A percentile compares a stretch with the other conserved stretches of the same genome.
Conservation (phyloP, 345 rosid genomes). For the Chamaenerion angustifolium region DNA sequence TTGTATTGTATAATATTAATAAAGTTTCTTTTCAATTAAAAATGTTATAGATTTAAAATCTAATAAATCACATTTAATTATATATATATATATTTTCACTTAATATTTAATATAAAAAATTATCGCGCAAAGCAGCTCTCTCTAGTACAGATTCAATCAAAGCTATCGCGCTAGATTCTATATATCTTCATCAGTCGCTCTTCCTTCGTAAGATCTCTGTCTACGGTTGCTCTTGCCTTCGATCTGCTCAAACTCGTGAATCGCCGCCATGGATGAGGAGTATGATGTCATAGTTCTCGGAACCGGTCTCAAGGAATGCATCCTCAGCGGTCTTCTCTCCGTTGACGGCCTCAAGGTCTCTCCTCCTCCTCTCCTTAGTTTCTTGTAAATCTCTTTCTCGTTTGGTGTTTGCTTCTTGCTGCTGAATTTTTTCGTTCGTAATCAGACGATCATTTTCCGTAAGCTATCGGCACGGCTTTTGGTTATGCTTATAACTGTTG, state of each 20-base stretch:
- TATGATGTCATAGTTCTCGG: conserved; percentile 87
- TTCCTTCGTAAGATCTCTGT: conserved; percentile 2
- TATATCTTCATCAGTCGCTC: neutral
- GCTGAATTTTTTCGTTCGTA: neutral
- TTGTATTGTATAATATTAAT: too few relatives aligned
- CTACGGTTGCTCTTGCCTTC: neutral
- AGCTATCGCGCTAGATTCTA: too few relatives aligned
- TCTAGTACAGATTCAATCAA: too few relatives aligned
- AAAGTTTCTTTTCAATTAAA: too few relatives aligned
- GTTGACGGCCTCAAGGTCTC: conserved; percentile 94
- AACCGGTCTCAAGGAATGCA: conserved; percentile 98
- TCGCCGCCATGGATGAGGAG: conserved; percentile 67
- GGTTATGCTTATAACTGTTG: too few relatives aligned
- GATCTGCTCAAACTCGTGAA: conserved; percentile 4
- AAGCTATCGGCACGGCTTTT: too few relatives aligned
- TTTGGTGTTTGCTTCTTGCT: neutral
- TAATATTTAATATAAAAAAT: too few relatives aligned
- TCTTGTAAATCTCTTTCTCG: neutral
- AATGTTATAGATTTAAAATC: too few relatives aligned
- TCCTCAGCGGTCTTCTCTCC: conserved; percentile 98
- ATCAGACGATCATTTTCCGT: neutral
- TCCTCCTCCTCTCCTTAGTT: neutral
- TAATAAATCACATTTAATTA: too few relatives aligned
- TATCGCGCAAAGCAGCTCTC: too few relatives aligned
- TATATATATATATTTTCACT: too few relatives aligned